Evolutionary conservation across 2,329 filamentous ascomycete species (phyloP), one percentile per base, ranked within the genome.

Genomic region (Penicillium sp.): DNA sequence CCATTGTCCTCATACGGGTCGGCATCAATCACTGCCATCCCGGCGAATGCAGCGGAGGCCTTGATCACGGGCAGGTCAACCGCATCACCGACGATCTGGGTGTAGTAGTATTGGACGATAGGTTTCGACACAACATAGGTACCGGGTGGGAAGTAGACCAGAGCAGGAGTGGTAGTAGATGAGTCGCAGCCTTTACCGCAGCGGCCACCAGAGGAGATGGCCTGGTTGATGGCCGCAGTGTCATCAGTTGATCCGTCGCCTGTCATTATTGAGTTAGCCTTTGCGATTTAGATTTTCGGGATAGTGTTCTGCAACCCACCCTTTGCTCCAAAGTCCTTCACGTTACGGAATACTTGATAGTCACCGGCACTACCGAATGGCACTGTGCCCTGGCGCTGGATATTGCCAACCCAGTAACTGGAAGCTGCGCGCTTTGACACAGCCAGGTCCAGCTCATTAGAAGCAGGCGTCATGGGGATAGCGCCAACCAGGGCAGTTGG

Each of bases 141-240:
- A 65, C 94, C 93, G 11, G 91, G 82, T 41, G 92, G 93, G 81
- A 98, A 96, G 81, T 96, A 98, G 55, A 98, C 87, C 14, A 98
- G 80, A 28, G 91, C 94, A 0, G 94, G 94, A 1, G 87, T 86
- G n/a, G 85, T 85, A 3, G 94, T 98, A 35, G 85, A 86, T 1
- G 92, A 96, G 73, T 95, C 90, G 73, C 94, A 98, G 63, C 87
- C 86, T 63, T 85, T 74, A 41, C 91, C 92, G 72, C 94, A 98
- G 45, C 94, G 90, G 68, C 84, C 82, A 31, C 92, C 91, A n/a
- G 86, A 85, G 5, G 85, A 82, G 69, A 97, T 90, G 64, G 92
- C 92, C 42, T 80, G 76, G 79, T 96, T 97, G 83, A 98, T 96
- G 57, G 93, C 91, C 0, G 78, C 88, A 0, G 93, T 96, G 72